These are phyloP conservation scores for Pseudocercospora cruenta DNA, from an alignment of 2,329 filamentous ascomycete species.

Conservation along the genomic window DNA sequence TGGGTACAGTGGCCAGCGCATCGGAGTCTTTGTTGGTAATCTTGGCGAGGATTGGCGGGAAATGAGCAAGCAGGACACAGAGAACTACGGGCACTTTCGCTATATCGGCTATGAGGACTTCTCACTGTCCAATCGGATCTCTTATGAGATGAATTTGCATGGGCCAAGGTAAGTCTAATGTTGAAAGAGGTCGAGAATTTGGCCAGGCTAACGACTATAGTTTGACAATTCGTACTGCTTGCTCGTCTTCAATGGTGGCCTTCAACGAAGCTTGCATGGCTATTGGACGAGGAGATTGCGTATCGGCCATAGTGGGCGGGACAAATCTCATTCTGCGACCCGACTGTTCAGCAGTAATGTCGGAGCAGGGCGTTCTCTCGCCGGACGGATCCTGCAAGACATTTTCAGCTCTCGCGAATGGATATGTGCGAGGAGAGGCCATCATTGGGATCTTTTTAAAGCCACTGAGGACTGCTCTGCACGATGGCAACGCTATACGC, in stretches of 20 bases:
- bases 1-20: conserved; percentile 6
- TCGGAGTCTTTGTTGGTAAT: conserved; percentile 15
- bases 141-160: not conserved
- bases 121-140: not conserved
- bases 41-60: conserved; percentile 24
- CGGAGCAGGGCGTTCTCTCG: conserved; percentile 35
- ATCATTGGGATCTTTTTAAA: conserved; percentile 57
- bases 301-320: conserved; percentile 30
- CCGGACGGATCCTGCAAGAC: conserved; percentile 33
- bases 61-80: not conserved
- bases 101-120: not conserved
- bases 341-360: conserved; percentile 30
- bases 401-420: conserved; percentile 48
- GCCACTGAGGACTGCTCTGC: conserved; percentile 47
- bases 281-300: conserved; percentile 22
- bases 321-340: conserved; percentile 34
- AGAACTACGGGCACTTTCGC: not conserved
- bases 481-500: conserved; percentile 20
- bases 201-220: not conserved
- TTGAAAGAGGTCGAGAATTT: not conserved
- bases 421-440: conserved; percentile 59
- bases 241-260: conserved; percentile 21
- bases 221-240: not conserved
- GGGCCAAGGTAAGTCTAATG: not conserved
- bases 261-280: conserved; percentile 37